Evolutionary conservation across 2,329 filamentous ascomycete species (phyloP).

Genomic region (Pezizomycotina sp.): DNA sequence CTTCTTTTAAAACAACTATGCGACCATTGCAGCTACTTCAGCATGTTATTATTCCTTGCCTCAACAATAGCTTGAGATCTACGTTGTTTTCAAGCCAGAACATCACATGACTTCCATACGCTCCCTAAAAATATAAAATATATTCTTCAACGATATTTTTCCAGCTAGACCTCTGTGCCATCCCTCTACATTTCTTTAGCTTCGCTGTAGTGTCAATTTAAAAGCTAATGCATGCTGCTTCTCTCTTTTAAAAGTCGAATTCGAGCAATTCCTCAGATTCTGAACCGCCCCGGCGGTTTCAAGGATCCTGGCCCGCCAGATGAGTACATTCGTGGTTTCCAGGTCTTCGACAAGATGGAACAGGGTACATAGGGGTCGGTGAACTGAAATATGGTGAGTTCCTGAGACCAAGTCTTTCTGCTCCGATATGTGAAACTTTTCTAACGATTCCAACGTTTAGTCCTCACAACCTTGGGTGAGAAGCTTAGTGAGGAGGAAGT

Average conservation of each 20-base stretch:
- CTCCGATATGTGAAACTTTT: neutral
- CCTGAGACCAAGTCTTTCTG: neutral
- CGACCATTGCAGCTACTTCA: too few relatives aligned
- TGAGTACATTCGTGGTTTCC: conserved; percentile 96
- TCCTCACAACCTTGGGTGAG: conserved; percentile 93
- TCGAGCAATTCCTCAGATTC: conserved; percentile 88
- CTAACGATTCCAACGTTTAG: conserved; percentile 29
- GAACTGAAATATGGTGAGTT: conserved; percentile 70
- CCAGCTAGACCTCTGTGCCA: too few relatives aligned
- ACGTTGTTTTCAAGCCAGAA: neutral
- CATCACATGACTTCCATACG: conserved; percentile 15
- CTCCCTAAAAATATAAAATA: too few relatives aligned
- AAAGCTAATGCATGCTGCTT: too few relatives aligned
- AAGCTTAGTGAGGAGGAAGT: conserved; percentile 99
- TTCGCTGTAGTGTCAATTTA: too few relatives aligned
- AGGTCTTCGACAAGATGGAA: conserved; percentile 98
- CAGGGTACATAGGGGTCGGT: conserved; percentile 90
- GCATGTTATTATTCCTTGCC: too few relatives aligned
- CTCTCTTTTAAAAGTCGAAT: too few relatives aligned
- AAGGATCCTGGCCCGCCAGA: conserved; percentile 94
- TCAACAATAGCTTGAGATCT: too few relatives aligned
- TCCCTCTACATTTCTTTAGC: too few relatives aligned
- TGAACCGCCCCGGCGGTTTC: conserved; percentile 96
- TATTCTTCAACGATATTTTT: too few relatives aligned
- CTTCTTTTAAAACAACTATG: too few relatives aligned